phyloP scores from a whole-genome alignment of 2,329 filamentous ascomycete species.

The Mycocentrospora acerina region DNA sequence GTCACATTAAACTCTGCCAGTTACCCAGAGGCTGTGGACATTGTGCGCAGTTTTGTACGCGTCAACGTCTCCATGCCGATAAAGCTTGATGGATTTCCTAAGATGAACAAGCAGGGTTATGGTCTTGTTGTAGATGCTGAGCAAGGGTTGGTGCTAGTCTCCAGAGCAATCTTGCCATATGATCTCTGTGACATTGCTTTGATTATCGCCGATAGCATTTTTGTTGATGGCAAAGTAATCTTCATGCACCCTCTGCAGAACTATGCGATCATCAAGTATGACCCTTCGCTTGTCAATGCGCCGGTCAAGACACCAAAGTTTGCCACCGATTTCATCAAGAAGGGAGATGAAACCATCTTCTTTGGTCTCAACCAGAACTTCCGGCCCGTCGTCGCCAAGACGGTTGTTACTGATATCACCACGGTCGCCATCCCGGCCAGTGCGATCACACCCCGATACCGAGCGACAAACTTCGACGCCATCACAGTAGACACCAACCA shows the following conservation, averaged over 20 bases:
- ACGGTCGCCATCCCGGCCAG: slow-evolving; percentile 96
- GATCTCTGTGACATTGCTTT: slow-evolving; percentile 95
- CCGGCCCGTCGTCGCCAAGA: slow-evolving; percentile 89
- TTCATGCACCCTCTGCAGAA: slow-evolving; percentile 97
- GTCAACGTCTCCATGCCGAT: slow-evolving; percentile 91
- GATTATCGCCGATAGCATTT: slow-evolving; percentile 94
- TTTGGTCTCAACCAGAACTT: slow-evolving; percentile 98
- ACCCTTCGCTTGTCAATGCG: slow-evolving; percentile 88
- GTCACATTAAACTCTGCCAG: slow-evolving; percentile 80
- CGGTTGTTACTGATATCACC: slow-evolving; percentile 94
- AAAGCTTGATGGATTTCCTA: slow-evolving; percentile 96
- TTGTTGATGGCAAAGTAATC: slow-evolving; percentile 89
- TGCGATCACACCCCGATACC: slow-evolving; percentile 84
- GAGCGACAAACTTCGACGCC: slow-evolving; percentile 92
- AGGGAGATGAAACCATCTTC: slow-evolving; percentile 93
- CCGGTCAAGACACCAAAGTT: slow-evolving; percentile 88
- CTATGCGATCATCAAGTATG: slow-evolving; percentile 93
- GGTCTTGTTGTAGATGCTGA: slow-evolving; percentile 96
- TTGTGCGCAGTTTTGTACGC: slow-evolving; percentile 92
- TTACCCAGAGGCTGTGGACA: slow-evolving; percentile 85
- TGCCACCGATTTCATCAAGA: slow-evolving; percentile 78
- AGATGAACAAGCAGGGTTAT: slow-evolving; percentile 91
- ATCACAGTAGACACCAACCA: slow-evolving; percentile 95
- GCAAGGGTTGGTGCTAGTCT: slow-evolving; percentile 92
- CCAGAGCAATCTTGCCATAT: slow-evolving; percentile 90